A percentile compares a stretch with the other conserved stretches of the same genome.
Evolutionary conservation across 2,329 filamentous ascomycete genomes (phyloP).

Genomic region (Colletotrichum zoysiae): DNA sequence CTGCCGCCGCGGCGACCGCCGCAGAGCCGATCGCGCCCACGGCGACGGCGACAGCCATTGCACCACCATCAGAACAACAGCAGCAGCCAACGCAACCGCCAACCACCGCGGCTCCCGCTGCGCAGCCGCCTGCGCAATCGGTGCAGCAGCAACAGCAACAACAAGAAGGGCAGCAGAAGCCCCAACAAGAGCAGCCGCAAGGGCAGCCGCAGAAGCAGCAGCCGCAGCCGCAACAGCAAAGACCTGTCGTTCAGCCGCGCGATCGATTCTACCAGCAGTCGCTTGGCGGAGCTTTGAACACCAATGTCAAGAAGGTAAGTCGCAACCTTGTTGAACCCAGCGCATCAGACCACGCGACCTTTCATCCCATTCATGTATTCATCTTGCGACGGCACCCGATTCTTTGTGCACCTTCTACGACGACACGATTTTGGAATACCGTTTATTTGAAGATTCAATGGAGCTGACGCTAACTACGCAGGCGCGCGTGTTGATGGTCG

Average conservation of each 20-base stretch:
- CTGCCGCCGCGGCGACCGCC: constrained; percentile 28
- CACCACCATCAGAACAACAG: constrained; percentile 17
- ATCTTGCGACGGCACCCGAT: background rate
- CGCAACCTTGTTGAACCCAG: constrained; percentile 13
- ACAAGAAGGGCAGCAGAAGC: background rate
- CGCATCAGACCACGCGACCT: constrained; percentile 39
- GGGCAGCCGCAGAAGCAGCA: constrained; percentile 1
- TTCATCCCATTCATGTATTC: background rate
- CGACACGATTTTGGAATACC: constrained; percentile 11
- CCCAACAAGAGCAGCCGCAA: background rate
- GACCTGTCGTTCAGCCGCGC: constrained; percentile 52
- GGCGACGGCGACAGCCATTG: background rate
- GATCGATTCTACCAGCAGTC: constrained; percentile 74
- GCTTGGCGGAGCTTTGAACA: constrained; percentile 73
- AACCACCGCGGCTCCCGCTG: constrained; percentile 15
- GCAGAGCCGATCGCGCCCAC: constrained; percentile 25
- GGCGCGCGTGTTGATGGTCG: constrained; percentile 92
- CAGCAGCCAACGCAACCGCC: constrained; percentile 24
- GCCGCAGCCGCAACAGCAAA: constrained; percentile 36
- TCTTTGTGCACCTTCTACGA: background rate
- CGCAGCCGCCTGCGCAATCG: constrained; percentile 36
- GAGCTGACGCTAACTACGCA: constrained; percentile 59
- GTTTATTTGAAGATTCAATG: constrained; percentile 26
- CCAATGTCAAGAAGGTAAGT: constrained; percentile 76
- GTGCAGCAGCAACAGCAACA: constrained; percentile 35